Evolutionary conservation across 257 asterid species (phyloP), one percentile per base, ranked within the genome.

Genomic region (Primulina tabacum): DNA sequence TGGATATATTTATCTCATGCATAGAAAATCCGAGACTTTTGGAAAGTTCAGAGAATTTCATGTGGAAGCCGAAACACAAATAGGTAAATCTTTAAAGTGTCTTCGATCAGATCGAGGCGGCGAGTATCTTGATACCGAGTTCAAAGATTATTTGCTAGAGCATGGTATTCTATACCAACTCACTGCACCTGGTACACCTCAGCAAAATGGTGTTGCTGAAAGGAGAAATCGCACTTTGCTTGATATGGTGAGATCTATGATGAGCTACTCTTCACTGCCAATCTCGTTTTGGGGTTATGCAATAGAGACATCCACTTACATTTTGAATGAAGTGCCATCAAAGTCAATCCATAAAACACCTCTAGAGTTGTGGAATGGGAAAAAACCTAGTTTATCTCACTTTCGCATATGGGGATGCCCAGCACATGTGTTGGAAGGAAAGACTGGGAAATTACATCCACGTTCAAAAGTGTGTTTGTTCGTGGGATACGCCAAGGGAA

Each of bases 371-470:
- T 69, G 67, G 40, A 57, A 5, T 59, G 35, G 43, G 7, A 35
- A 17, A 35, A 69, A 57, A 24, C 37, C 73, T 28, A 57, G 32
- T 16, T 24, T 32, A 4, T 4, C 7, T 2, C 26, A 37, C 26
- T 21, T 69, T 21, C 6, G 17, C 20, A 24, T 69, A 20, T 69
- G 67, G 26, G 63, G 73, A 2, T 57, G 65, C 40, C 58, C 20
- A 5, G 30, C 16, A 33, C 12, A 62, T 7, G 9, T 34, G 17
- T 2, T 62, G 0, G 35, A 62, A 30, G 35, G 66, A 33, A 62
- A 62, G 21, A 29, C 28, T 17, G 0, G n/a, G 4, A 62, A 62
- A 21, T 8, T 62, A 14, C 8, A 62, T 28, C 34, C 9, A 11
- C 16, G 66, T 11, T 26, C 24, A 62, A 2, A 62, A 62, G 66